Percentiles rank a stretch among this genome's conserved stretches.
phyloP scores from a whole-genome alignment of 176 grass and related monocot genomes.

The Hsuehochloa calcarea region DNA sequence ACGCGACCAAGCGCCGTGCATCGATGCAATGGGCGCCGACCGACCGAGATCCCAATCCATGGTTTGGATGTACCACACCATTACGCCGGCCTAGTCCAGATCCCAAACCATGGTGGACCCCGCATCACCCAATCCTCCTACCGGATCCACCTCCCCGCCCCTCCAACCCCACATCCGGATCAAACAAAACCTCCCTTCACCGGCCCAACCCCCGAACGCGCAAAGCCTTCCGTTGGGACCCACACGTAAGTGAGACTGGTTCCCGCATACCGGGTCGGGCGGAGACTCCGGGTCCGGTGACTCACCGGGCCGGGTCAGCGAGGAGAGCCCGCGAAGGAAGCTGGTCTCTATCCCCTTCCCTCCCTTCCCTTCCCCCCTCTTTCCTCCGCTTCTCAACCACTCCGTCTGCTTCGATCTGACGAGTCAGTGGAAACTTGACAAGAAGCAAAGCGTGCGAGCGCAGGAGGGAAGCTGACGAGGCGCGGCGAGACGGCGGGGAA shows the following conservation, averaged over 20 bases:
- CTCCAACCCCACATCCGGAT: not conserved
- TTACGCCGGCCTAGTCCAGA: not conserved
- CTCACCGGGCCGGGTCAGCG: slow-evolving; percentile 9
- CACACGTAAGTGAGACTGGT: not conserved
- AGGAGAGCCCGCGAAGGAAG: not conserved
- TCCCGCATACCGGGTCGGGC: not conserved
- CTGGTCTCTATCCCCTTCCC: not conserved
- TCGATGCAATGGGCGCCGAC: not conserved
- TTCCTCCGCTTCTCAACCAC: slow-evolving; percentile 11
- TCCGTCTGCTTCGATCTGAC: slow-evolving; percentile 28
- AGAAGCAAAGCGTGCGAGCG: not conserved
- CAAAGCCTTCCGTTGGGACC: not conserved
- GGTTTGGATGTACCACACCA: not conserved
- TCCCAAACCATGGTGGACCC: not conserved
- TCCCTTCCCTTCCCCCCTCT: not conserved
- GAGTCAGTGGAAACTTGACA: not conserved
- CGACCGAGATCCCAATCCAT: not conserved
- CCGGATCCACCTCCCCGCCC: not conserved
- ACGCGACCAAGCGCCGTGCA: not conserved
- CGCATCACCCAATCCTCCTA: not conserved
- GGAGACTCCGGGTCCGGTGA: not conserved
- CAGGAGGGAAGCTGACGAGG: slow-evolving; percentile 25
- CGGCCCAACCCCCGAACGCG: not conserved
- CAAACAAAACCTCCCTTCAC: not conserved
- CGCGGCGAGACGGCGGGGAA: slow-evolving; percentile 15